A percentile compares a stretch with the other conserved stretches of the same genome.
Evolutionary conservation across 2,329 filamentous ascomycete genomes (phyloP).

Genomic region (Proliferodiscus dingleyae): DNA sequence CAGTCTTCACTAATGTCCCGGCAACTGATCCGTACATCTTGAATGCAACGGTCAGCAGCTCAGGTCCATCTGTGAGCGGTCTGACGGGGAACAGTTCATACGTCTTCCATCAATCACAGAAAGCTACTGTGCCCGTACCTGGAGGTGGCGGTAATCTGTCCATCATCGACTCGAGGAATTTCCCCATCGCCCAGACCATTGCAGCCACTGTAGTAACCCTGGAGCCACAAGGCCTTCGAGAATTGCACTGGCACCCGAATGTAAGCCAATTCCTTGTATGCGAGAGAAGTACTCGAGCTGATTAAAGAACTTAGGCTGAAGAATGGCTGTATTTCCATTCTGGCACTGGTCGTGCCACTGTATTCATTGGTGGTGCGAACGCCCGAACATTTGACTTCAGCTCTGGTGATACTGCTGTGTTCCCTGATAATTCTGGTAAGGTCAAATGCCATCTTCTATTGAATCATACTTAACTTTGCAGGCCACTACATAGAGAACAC

Average conservation of each 20-base stretch:
- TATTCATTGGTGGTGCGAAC: slow-evolving; percentile 46
- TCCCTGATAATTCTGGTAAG: slow-evolving; percentile 48
- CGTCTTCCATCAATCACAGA: slow-evolving; percentile 47
- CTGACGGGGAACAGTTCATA: slow-evolving; percentile 37
- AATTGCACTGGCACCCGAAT: slow-evolving; percentile 59
- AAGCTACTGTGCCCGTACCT: slow-evolving; percentile 41
- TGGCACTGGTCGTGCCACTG: slow-evolving; percentile 51
- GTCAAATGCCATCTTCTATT: slow-evolving; percentile 14
- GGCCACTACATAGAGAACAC: slow-evolving; percentile 60
- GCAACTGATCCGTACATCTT: slow-evolving; percentile 48
- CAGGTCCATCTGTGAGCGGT: slow-evolving; percentile 39
- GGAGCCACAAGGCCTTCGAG: slow-evolving; percentile 58
- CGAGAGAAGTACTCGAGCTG: neutral
- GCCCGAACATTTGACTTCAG: slow-evolving; percentile 34
- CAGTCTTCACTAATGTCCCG: slow-evolving; percentile 44
- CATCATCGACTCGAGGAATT: slow-evolving; percentile 52
- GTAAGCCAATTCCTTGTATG: slow-evolving; percentile 31
- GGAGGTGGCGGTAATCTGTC: slow-evolving; percentile 54
- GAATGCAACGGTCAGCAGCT: slow-evolving; percentile 46
- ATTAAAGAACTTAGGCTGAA: slow-evolving; percentile 43
- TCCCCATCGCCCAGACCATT: slow-evolving; percentile 52
- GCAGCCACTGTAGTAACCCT: slow-evolving; percentile 53
- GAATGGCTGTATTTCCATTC: slow-evolving; percentile 58
- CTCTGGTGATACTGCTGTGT: slow-evolving; percentile 52
- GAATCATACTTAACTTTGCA: slow-evolving; percentile 26